These are phyloP conservation scores for Aspergillus tamarii DNA, from an alignment of 2,329 filamentous ascomycete species.

Conservation along the genomic window DNA sequence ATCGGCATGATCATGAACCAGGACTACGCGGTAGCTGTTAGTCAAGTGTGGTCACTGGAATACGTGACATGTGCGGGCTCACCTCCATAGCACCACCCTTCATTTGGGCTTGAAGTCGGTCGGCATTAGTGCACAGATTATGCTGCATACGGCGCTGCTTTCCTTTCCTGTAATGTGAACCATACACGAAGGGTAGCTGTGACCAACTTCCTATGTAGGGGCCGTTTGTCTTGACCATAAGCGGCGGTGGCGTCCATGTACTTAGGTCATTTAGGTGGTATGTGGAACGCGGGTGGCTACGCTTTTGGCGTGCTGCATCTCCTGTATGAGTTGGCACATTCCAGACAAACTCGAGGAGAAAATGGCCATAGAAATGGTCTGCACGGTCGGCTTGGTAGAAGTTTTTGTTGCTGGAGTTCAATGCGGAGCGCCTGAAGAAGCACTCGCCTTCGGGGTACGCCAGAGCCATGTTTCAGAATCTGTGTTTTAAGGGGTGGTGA, in stretches of 20 bases:
- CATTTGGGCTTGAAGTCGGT: not conserved
- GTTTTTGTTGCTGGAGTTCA: not conserved
- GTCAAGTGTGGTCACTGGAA: fast-evolving
- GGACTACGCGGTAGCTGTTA: not conserved
- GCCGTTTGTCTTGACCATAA: not conserved
- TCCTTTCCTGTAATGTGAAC: not conserved
- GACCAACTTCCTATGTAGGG: slow-evolving; percentile 1
- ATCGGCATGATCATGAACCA: slow-evolving; percentile 12
- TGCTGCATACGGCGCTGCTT: not conserved
- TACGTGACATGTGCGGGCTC: not conserved
- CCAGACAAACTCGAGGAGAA: slow-evolving; percentile 9
- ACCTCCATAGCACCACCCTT: slow-evolving; percentile 3
- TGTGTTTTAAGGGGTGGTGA: fast-evolving
- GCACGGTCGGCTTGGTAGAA: slow-evolving; percentile 7
- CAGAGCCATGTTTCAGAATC: not conserved
- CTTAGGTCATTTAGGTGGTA: not conserved
- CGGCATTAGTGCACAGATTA: not conserved
- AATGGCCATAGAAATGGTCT: slow-evolving; percentile 10
- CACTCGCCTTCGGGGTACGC: slow-evolving; percentile 10
- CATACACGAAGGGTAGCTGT: slow-evolving; percentile 3
- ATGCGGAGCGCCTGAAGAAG: slow-evolving; percentile 8
- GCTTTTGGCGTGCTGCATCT: not conserved
- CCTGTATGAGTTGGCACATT: not conserved
- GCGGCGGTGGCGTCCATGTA: not conserved
- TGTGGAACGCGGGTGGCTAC: slow-evolving; percentile 1